Percentiles rank a stretch among this genome's conserved stretches.
phyloP scores from a whole-genome alignment of 2,329 filamentous ascomycete genomes.

The Cladosporium austrohemisphaericum region DNA sequence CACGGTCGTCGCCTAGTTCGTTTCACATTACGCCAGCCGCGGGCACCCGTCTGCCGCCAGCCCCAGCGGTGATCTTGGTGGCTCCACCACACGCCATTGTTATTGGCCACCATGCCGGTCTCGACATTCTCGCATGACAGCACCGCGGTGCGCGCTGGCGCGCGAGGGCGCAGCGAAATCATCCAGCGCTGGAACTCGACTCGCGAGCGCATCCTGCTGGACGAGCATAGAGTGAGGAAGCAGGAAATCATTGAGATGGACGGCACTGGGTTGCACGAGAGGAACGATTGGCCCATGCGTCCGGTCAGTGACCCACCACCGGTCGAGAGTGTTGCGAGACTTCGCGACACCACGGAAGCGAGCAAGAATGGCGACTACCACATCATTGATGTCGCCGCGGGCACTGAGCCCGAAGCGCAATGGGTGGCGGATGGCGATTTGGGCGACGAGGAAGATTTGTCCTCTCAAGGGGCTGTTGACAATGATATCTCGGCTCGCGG shows the following conservation, averaged over 20 bases:
- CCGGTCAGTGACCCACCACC: constrained; percentile 17
- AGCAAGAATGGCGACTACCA: constrained; percentile 7
- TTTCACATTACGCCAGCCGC: constrained; percentile 3
- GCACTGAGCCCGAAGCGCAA: constrained; percentile 20
- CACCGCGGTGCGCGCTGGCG: constrained; percentile 16
- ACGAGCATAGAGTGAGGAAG: constrained; percentile 27
- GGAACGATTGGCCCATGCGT: constrained; percentile 28
- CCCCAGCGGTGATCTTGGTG: constrained; percentile 9
- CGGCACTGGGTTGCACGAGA: constrained; percentile 27
- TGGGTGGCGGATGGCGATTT: constrained; percentile 21
- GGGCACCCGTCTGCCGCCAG: constrained; percentile 2
- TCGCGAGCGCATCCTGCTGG: constrained; percentile 24
- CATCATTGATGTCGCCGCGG: constrained; percentile 10
- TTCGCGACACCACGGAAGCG: neutral
- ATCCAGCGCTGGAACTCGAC: constrained; percentile 28
- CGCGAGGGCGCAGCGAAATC: constrained; percentile 19
- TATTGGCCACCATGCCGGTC: constrained; percentile 28
- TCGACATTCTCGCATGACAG: constrained; percentile 26
- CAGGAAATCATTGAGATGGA: constrained; percentile 29
- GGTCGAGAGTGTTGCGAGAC: neutral
- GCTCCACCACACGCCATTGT: no score
- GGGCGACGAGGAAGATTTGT: constrained; percentile 22
- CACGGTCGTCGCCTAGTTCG: neutral
- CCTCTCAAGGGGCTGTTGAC: constrained; percentile 17
- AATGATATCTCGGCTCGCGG: constrained; percentile 14